These are phyloP conservation scores for Quercus robur DNA, from an alignment of 306 rosid species.

Conservation along the genomic window DNA sequence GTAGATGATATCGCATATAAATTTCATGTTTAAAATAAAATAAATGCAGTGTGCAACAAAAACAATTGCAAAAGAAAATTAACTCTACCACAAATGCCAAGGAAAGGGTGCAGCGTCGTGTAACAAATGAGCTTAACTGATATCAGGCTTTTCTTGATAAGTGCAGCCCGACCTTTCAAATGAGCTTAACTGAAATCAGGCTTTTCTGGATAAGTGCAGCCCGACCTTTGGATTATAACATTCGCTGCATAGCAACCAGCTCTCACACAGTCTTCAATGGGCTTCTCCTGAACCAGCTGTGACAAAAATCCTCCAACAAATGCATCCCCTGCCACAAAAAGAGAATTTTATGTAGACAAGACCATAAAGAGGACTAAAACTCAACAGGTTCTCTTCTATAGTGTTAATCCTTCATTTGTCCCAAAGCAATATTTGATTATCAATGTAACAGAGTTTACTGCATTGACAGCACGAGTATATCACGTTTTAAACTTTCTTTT, in stretches of 20 bases:
- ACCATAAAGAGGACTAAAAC: not conserved
- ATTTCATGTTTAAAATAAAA: not conserved
- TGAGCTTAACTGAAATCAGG: slow-evolving; percentile 57
- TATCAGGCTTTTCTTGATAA: slow-evolving; percentile 87
- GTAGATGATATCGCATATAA: not conserved
- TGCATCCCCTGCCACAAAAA: slow-evolving; percentile 74
- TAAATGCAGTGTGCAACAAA: not conserved
- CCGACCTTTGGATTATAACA: slow-evolving; percentile 87
- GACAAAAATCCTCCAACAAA: slow-evolving; percentile 96
- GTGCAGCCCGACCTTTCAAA: slow-evolving; percentile 86
- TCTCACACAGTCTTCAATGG: slow-evolving; percentile 73
- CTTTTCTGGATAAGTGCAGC: slow-evolving; percentile 94
- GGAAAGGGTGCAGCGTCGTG: not conserved
- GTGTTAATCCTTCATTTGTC: not conserved
- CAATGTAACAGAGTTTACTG: not conserved
- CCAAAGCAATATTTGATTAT: not conserved
- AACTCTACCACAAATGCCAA: not conserved
- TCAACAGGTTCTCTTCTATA: not conserved
- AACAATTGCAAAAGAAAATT: not conserved
- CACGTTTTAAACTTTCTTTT: too few species aligned
- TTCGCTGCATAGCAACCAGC: slow-evolving; percentile 90
- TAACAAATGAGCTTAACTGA: slow-evolving; percentile 30
- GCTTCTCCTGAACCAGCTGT: slow-evolving; percentile 69
- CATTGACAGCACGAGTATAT: too few species aligned
- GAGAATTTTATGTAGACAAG: not conserved